These are phyloP conservation scores for Aristolochia californica DNA, from an alignment of 164 flowering plant genomes.

Conservation along the genomic window DNA sequence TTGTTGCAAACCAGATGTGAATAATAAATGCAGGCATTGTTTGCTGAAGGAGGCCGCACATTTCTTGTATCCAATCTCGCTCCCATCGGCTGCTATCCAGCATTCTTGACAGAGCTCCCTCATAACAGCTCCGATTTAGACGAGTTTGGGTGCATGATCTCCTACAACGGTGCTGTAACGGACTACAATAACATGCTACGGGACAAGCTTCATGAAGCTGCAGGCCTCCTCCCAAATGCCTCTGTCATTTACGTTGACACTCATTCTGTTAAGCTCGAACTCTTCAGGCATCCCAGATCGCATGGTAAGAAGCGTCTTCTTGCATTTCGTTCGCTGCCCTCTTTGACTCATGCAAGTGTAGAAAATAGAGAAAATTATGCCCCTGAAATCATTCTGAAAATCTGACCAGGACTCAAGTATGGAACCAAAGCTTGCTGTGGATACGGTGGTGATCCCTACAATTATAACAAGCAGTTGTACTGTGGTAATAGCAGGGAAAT, in stretches of 20 bases:
- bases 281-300: conserved; percentile 50
- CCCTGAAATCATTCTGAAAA: background rate
- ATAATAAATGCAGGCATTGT: conserved; percentile 17
- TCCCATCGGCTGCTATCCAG: conserved; percentile 77
- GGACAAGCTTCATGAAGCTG: conserved; percentile 29
- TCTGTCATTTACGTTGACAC: conserved; percentile 50
- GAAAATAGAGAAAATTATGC: background rate
- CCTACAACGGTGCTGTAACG: conserved; percentile 72
- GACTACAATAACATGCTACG: conserved; percentile 61
- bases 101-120: conserved; percentile 44
- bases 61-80: conserved; percentile 68
- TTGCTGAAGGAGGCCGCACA: conserved; percentile 57
- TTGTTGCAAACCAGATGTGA: too few species aligned
- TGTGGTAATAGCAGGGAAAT: conserved; percentile 56
- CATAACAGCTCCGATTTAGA: conserved; percentile 52
- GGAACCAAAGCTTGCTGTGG: conserved; percentile 86
- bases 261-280: conserved; percentile 49
- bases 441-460: conserved; percentile 56
- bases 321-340: background rate
- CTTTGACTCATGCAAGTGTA: background rate
- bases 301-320: conserved; percentile 30
- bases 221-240: conserved; percentile 39
- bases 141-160: conserved; percentile 53
- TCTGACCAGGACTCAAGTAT: conserved; percentile 42
- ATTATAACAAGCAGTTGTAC: conserved; percentile 43